These are phyloP conservation scores for Cyclostephanos invisitatus DNA, from an alignment of 108 stramenopile species.

Conservation along the genomic window DNA sequence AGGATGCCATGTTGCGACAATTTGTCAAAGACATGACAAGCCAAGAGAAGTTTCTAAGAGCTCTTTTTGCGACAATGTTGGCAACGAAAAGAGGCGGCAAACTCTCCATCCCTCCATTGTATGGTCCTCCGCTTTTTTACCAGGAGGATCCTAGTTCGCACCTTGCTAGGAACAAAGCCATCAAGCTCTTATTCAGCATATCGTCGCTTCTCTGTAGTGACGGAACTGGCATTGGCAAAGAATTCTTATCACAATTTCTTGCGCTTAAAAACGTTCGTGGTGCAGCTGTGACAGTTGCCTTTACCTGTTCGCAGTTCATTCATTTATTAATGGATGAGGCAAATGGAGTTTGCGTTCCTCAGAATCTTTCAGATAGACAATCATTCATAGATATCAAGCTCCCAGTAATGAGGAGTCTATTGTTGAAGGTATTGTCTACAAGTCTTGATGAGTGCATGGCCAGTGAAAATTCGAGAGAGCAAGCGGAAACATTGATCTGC, in stretches of 20 bases:
- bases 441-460: slow-evolving; percentile 47
- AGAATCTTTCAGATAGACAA: slow-evolving; percentile 19
- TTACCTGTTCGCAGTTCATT: slow-evolving; percentile 53
- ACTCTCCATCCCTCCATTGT: slow-evolving; percentile 45
- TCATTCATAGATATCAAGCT: slow-evolving; percentile 50
- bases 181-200: slow-evolving; percentile 55
- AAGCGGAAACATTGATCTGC: slow-evolving; percentile 53
- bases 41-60: slow-evolving; percentile 47
- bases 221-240: slow-evolving; percentile 8
- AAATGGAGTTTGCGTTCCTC: slow-evolving; percentile 36
- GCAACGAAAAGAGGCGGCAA: slow-evolving; percentile 23
- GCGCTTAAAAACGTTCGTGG: slow-evolving; percentile 45
- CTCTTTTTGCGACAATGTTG: slow-evolving; percentile 55
- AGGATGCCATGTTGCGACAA: slow-evolving; percentile 6
- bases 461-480: slow-evolving; percentile 30
- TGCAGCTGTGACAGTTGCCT: slow-evolving; percentile 20
- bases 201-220: slow-evolving; percentile 32
- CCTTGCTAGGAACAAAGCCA: slow-evolving; percentile 49
- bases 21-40: slow-evolving; percentile 52
- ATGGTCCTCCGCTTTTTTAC: slow-evolving; percentile 53
- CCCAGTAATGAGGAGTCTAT: slow-evolving; percentile 56
- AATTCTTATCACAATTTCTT: slow-evolving; percentile 53
- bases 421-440: slow-evolving; percentile 58
- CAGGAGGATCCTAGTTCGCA: slow-evolving; percentile 23
- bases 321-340: slow-evolving; percentile 50